Evolutionary conservation across 768 basidiomycete species (phyloP).

Genomic region (Mycena capillaripes): DNA sequence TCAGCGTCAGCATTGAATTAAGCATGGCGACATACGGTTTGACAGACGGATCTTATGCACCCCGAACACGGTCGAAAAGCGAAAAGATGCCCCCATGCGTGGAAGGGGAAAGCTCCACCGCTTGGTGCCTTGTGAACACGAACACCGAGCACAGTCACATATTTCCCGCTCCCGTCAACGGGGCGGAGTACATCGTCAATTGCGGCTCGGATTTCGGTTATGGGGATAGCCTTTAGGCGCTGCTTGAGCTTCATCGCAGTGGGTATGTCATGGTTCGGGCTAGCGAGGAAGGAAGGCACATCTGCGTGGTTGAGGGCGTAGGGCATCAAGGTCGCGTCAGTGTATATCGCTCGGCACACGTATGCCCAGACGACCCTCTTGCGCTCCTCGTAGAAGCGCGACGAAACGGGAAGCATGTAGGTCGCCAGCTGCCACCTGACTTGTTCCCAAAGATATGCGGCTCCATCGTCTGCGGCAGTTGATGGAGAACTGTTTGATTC

Average conservation of each 20-base stretch:
- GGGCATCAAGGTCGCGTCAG: conserved; percentile 53
- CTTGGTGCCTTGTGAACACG: conserved; percentile 45
- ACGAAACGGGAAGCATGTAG: conserved; percentile 46
- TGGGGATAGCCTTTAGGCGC: conserved; percentile 40
- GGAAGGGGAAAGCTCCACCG: conserved; percentile 44
- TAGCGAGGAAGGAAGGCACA: conserved; percentile 45
- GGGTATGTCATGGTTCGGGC: conserved; percentile 42
- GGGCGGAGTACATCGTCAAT: conserved; percentile 48
- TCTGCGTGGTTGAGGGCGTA: conserved; percentile 46
- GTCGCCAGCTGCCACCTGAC: conserved; percentile 47
- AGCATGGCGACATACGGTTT: conserved; percentile 37
- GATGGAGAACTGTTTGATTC: background rate
- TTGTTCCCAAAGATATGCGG: conserved; percentile 42
- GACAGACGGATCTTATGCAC: conserved; percentile 43
- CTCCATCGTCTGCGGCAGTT: background rate
- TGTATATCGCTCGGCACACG: conserved; percentile 51
- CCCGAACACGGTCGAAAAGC: conserved; percentile 44
- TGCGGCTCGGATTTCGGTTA: conserved; percentile 41
- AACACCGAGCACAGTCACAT: conserved; percentile 45
- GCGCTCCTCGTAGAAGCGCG: conserved; percentile 48
- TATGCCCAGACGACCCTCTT: conserved; percentile 49
- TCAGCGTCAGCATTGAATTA: background rate
- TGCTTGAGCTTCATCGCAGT: conserved; percentile 47
- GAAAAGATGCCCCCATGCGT: conserved; percentile 50
- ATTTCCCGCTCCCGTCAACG: conserved; percentile 36